Conservation (phyloP, 257 asterid species). For the Catharanthus roseus region DNA sequence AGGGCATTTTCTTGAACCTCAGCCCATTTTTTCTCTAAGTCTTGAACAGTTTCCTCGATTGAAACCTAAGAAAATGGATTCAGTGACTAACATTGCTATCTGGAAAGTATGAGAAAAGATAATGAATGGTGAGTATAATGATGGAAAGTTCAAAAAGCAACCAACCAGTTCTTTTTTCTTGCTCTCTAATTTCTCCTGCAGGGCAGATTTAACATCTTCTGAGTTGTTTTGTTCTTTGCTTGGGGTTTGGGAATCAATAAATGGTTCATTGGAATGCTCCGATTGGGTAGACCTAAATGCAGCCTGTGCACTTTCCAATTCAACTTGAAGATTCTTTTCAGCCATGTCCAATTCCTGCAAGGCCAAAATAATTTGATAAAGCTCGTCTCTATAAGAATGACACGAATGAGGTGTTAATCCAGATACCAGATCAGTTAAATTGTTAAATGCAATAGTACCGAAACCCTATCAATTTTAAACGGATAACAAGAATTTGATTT, state of each 20-base stretch:
- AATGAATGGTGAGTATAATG: neutral
- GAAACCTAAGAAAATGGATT: constrained; percentile 40
- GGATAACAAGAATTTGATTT: neutral
- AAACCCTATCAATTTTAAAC: neutral
- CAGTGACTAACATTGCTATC: constrained; percentile 10
- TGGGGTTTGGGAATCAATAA: constrained; percentile 27
- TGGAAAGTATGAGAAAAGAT: neutral
- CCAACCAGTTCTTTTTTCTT: constrained; percentile 72
- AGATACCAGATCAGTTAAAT: neutral
- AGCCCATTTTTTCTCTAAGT: constrained; percentile 68
- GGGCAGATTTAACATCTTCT: constrained; percentile 41
- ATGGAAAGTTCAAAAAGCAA: constrained; percentile 10
- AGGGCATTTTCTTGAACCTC: constrained; percentile 63
- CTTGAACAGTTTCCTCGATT: constrained; percentile 50
- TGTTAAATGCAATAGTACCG: neutral
- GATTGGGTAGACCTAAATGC: constrained; percentile 23
- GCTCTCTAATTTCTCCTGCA: constrained; percentile 57
- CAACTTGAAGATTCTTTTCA: constrained; percentile 55
- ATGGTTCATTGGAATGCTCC: constrained; percentile 33
- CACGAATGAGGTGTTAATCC: neutral
- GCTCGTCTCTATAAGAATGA: neutral
- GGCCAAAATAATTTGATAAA: neutral
- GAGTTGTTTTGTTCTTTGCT: constrained; percentile 37
- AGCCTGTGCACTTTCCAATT: constrained; percentile 44
- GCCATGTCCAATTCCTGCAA: constrained; percentile 56